Base-by-base conservation (phyloP, 805 yeast genomes). In the Suhomyces sp. region DNA sequence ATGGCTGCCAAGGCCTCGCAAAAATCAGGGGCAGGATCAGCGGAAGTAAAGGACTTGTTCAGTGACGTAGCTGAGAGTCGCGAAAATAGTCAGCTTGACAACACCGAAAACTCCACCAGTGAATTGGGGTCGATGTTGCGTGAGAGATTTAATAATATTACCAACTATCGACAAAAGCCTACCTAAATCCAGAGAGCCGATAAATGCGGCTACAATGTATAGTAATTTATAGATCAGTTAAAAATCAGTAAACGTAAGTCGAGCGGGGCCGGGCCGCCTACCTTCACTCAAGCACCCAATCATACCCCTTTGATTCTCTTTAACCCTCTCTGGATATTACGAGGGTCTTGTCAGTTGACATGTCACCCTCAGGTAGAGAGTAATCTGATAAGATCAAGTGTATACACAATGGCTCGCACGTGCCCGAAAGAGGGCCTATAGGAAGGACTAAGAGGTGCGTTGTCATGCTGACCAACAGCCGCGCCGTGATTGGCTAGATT, bases 71-170 rank as follows among this genome's bases (percentile, higher is more conserved):
- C 59, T 9, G 49, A 29, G 8, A 50, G 47, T 22, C 49, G 46
- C 12, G 53, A 51, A 7, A 10, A 29, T 8, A 49, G 49, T 22
- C 54, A 44, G 19, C 52, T 50, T 38, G 60, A 54, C 38, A 48
- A 46, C 33, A 52, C 65, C 6, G 65, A 53, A 22, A 59, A 58
- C 38, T 60, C 64, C 22, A 64, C 65, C 15, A 56, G 62, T 45
- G 68, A 62, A 31, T 55, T 64, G 50, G 67, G 67, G 2, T 56
- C 67, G 7, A 54, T 60, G 17, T 55, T 63, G 29, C 57, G 62
- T 10, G 68, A 60, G 49, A 48, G 66, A 47, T 64, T 58, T 31
- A 62, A 61, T 29, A 61, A 58, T 38, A 57, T 64, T 41, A 60
- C 64, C 13, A 56, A 57, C 27, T 52, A 52, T 40, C 55, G 55